Evolutionary conservation across 805 yeast species (phyloP).

Genomic region (Lachancea kluyveri): DNA sequence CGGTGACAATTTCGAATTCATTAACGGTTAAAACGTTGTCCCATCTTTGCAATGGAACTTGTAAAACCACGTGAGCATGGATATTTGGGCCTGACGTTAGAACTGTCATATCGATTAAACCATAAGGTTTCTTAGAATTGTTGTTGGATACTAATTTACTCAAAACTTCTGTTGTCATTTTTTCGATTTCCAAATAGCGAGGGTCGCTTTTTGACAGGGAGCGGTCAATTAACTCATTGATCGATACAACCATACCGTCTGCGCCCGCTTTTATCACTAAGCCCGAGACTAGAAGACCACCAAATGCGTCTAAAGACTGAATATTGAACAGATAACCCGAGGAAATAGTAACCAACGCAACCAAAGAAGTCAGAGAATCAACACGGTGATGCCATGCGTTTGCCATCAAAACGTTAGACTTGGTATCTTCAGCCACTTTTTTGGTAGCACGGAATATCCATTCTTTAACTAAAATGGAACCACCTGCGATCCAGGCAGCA

Average conservation of each 20-base stretch:
- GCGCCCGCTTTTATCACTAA: slow-evolving; percentile 82
- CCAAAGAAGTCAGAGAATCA: slow-evolving; percentile 86
- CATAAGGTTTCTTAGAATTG: slow-evolving; percentile 35
- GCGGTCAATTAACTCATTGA: slow-evolving; percentile 72
- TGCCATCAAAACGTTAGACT: slow-evolving; percentile 87
- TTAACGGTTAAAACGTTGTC: slow-evolving; percentile 36
- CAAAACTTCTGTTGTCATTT: slow-evolving; percentile 32
- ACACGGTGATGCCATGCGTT: slow-evolving; percentile 99
- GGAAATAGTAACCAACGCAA: slow-evolving; percentile 82
- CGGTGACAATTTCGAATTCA: slow-evolving; percentile 38
- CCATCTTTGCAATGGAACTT: slow-evolving; percentile 41
- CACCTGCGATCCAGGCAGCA: slow-evolving; percentile 96
- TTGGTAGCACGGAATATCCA: slow-evolving; percentile 80
- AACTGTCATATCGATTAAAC: slow-evolving; percentile 38
- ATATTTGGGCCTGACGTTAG: slow-evolving; percentile 55
- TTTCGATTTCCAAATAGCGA: slow-evolving; percentile 39
- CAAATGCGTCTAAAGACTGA: slow-evolving; percentile 85
- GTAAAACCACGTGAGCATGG: slow-evolving; percentile 31
- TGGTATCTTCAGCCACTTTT: slow-evolving; percentile 67
- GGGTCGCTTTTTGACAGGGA: slow-evolving; percentile 49
- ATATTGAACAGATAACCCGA: slow-evolving; percentile 74
- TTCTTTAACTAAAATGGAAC: slow-evolving; percentile 81
- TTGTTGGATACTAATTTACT: slow-evolving; percentile 36
- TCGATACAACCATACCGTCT: slow-evolving; percentile 61
- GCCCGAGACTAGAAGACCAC: slow-evolving; percentile 81